Base-by-base conservation (phyloP, 2,329 filamentous ascomycete genomes). In the Bipolaris cookei region DNA sequence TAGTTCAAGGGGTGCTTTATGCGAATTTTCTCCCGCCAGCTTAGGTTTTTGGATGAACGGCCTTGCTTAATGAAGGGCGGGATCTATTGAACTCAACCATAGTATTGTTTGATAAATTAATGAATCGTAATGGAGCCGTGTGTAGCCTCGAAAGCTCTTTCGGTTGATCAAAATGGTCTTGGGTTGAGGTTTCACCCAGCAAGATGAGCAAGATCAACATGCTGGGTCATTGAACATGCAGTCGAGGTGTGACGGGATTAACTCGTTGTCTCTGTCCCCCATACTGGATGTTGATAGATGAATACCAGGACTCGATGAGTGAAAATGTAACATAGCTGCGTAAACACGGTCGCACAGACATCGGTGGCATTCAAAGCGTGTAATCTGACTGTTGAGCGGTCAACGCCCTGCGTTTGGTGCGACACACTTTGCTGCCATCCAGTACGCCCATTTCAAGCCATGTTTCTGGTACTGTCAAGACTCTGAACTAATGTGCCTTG, bases 11-110 rank as follows among this genome's bases (percentile, higher is more conserved):
- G 0, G 89, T 86, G 6, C 79, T 99, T 39, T 99, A 92, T 80
- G 89, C 92, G 3, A 92, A 88, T 3, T 99, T 99, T 74, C 82
- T 99, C 46, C 95, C 95, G 4, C 95, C 95, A 39, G 95, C 95
- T 20, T 96, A 64, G 78, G 20, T 0, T 25, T n/a, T 1, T 20
- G 6, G 4, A 11, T 14, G 14, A 2, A 6, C n/a, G 14, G 8
- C 1, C 5, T 39, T 51, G 11, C 13, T 25, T 8, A 14, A 14
- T 11, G 13, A 11, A 7, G 2, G 5, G 42, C 2, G 13, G n/a
- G 16, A n/a, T 8, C 3, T 42, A 2, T 21, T 13, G 14, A 3
- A 2, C 4, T 42, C 16, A 30, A n/a, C n/a, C 16, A 2, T n/a
- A 14, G 18, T 18, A 38, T 10, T 13, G 1, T 35, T 48, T 16